Percentiles rank a stretch among this genome's conserved stretches.
Evolutionary conservation across 2,329 filamentous ascomycete genomes (phyloP).

Genomic region (Exophiala sideris): DNA sequence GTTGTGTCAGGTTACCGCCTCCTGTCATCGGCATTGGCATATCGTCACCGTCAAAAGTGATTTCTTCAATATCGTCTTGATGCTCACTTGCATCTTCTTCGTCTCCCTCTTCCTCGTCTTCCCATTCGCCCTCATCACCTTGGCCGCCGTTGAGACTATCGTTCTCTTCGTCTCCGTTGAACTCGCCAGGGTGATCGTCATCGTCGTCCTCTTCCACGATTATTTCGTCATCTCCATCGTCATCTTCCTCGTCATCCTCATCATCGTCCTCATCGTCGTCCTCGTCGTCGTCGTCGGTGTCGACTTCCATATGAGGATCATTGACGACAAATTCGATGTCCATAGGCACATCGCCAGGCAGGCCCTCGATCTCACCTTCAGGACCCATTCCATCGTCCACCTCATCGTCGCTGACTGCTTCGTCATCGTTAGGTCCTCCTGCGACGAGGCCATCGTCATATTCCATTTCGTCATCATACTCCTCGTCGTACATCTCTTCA

Average conservation of each 20-base stretch:
- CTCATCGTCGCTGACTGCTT: conserved; percentile 78
- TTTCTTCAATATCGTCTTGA: conserved; percentile 41
- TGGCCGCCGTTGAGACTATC: conserved; percentile 20
- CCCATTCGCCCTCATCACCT: conserved; percentile 49
- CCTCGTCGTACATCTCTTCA: conserved; percentile 82
- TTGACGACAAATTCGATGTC: conserved; percentile 89
- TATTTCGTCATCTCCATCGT: conserved; percentile 53
- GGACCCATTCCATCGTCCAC: conserved; percentile 76
- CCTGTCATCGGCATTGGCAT: conserved; percentile 33
- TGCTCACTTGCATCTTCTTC: conserved; percentile 43
- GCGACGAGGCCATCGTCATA: conserved; percentile 72
- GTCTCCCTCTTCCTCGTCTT: conserved; percentile 48
- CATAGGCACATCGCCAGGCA: conserved; percentile 59
- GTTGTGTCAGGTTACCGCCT: conserved; percentile 40
- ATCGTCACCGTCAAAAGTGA: conserved; percentile 43
- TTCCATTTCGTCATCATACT: conserved; percentile 86
- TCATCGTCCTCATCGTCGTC: conserved; percentile 59
- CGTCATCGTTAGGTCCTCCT: conserved; percentile 69
- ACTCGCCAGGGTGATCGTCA: conserved; percentile 42
- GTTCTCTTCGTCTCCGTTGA: conserved; percentile 38
- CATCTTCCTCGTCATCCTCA: conserved; percentile 53
- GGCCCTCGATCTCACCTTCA: conserved; percentile 62
- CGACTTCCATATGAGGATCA: conserved; percentile 56
- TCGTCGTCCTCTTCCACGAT: conserved; percentile 56
- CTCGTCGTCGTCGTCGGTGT: conserved; percentile 62